A percentile compares a stretch with the other conserved stretches of the same genome.
phyloP scores from a whole-genome alignment of 2,329 filamentous ascomycete species.

The Neospermospora avenae region DNA sequence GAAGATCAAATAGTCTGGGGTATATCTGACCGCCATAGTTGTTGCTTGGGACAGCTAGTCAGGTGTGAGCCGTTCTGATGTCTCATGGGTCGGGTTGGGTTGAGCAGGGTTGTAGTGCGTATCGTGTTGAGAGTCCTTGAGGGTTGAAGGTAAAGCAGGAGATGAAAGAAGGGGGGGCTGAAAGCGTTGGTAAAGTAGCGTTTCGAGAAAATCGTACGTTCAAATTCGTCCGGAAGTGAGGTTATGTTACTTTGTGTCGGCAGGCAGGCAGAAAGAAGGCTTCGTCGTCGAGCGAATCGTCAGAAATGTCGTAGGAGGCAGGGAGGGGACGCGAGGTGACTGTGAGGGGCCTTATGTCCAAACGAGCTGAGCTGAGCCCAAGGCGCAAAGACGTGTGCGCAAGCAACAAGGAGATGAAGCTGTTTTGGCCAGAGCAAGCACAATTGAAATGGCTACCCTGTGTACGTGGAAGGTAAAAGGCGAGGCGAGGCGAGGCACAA shows the following conservation, averaged over 20 bases:
- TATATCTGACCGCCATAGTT: conserved; percentile 52
- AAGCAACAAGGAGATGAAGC: not conserved
- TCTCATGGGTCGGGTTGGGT: conserved; percentile 5
- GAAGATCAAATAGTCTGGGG: conserved; percentile 69
- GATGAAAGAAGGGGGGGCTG: conserved; percentile 1
- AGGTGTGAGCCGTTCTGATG: not conserved
- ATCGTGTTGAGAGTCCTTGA: not conserved
- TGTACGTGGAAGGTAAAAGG: no score
- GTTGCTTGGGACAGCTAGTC: conserved; percentile 6
- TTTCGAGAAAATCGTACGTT: not conserved
- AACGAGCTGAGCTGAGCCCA: conserved; percentile 20
- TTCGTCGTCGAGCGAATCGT: not conserved
- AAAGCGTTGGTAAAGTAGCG: not conserved
- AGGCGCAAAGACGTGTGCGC: conserved; percentile 22
- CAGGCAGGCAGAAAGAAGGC: not conserved
- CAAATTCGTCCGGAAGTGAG: not conserved
- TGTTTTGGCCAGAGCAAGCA: not conserved
- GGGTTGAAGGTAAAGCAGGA: not conserved
- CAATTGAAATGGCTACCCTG: not conserved
- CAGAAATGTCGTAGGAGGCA: conserved; percentile 15
- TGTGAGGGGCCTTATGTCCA: no score
- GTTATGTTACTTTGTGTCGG: no score
- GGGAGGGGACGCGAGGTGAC: no score
- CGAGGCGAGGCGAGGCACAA: no score
- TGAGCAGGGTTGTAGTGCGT: not conserved